Conservation (phyloP, 441 rosid species). For the Cnidoscolus chayamansa region DNA sequence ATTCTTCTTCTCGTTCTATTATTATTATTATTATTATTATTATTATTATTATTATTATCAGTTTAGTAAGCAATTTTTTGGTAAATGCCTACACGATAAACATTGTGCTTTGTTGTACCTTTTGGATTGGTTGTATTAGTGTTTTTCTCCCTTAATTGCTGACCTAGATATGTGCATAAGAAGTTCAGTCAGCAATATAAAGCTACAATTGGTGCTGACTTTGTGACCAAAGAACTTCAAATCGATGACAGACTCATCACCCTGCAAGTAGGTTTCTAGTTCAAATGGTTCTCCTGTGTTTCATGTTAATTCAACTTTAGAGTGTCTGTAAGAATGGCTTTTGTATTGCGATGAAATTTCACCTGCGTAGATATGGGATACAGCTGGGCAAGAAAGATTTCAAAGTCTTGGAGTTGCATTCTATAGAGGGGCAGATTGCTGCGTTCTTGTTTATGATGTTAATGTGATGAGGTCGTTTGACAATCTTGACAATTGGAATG, state of each 20-base stretch:
- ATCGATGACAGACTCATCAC: slow-evolving; percentile 89
- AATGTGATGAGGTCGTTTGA: slow-evolving; percentile 83
- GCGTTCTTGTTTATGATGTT: slow-evolving; percentile 92
- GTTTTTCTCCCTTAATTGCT: slow-evolving; percentile 34
- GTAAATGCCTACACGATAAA: background rate
- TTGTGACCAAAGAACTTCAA: slow-evolving; percentile 90
- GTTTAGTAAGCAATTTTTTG: background rate
- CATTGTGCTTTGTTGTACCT: background rate
- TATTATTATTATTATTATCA: too few species aligned
- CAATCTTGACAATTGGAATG: slow-evolving; percentile 86
- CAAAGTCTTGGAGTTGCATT: slow-evolving; percentile 95
- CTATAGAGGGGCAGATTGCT: slow-evolving; percentile 97
- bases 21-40: background rate
- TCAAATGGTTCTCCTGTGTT: background rate
- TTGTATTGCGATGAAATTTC: background rate
- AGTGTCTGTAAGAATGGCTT: background rate
- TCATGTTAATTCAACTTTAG: slow-evolving; percentile 4
- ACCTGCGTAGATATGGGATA: slow-evolving; percentile 79
- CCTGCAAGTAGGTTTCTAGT: slow-evolving; percentile 52
- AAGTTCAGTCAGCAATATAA: slow-evolving; percentile 93
- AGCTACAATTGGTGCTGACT: slow-evolving; percentile 97
- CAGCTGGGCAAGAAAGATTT: slow-evolving; percentile 96
- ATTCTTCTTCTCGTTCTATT: background rate
- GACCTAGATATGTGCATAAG: slow-evolving; percentile 79
- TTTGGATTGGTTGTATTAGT: background rate